phyloP scores from a whole-genome alignment of 2,329 filamentous ascomycete species.

The Colletotrichum cordylinicola region DNA sequence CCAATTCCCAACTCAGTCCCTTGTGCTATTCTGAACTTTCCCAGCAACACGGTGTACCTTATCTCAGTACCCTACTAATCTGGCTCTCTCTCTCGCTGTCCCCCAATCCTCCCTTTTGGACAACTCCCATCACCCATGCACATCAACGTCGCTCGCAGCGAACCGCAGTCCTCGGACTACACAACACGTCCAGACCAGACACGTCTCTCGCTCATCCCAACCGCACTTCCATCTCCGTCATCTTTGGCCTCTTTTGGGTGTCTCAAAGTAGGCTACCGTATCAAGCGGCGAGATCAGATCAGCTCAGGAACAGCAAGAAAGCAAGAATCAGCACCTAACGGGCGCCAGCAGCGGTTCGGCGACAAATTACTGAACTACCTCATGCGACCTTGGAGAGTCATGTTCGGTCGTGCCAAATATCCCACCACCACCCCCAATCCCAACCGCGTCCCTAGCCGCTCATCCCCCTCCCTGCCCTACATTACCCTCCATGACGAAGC shows the following conservation, averaged over 20 bases:
- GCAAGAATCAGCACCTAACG: conserved; percentile 6
- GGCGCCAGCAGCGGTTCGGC: conserved; percentile 18
- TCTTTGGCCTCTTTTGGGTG: background rate
- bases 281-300: background rate
- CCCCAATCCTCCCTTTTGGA: background rate
- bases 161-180: background rate
- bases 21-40: background rate
- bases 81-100: background rate
- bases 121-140: background rate
- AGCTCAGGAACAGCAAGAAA: conserved; percentile 15
- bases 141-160: background rate
- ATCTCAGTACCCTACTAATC: background rate
- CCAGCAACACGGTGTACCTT: background rate
- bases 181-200: background rate
- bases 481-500: background rate
- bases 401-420: background rate
- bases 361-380: background rate
- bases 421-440: background rate
- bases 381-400: background rate
- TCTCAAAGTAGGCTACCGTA: background rate
- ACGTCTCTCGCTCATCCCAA: background rate
- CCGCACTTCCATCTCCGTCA: background rate
- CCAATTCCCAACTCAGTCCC: background rate
- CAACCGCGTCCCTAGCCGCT: background rate
- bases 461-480: background rate